Evolutionary conservation across 345 rosid genomes (phyloP).

Genomic region (Salix caprea): DNA sequence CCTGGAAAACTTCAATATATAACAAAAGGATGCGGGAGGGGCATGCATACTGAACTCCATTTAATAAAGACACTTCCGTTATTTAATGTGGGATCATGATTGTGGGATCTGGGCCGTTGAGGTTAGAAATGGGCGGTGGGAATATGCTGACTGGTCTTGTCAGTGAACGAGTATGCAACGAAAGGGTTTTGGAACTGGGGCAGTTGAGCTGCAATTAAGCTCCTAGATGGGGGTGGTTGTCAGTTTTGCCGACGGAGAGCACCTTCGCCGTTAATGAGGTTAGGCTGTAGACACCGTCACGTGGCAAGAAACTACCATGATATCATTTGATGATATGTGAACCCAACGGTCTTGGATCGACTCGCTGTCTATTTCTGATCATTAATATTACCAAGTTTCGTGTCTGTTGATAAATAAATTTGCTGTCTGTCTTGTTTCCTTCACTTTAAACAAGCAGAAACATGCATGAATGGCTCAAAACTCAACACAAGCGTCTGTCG

Average conservation of each 20-base stretch:
- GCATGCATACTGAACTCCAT: background rate
- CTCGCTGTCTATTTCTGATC: too few species aligned
- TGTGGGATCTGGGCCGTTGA: background rate
- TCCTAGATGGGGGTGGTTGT: background rate
- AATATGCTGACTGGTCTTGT: background rate
- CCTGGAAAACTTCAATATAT: background rate
- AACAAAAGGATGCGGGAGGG: background rate
- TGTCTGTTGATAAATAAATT: too few species aligned
- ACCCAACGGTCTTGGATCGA: too few species aligned
- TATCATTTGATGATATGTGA: too few species aligned
- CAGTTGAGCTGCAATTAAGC: conserved; percentile 13
- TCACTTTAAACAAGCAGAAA: too few species aligned
- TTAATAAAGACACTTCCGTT: background rate
- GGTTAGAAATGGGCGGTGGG: background rate
- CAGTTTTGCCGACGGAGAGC: background rate
- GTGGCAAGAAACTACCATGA: background rate
- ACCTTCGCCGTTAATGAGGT: conserved; percentile 1
- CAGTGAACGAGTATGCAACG: background rate
- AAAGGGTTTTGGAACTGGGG: background rate
- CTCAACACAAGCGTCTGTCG: background rate
- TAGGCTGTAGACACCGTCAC: background rate
- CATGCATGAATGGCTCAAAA: background rate
- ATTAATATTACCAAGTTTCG: too few species aligned
- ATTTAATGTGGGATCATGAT: background rate
- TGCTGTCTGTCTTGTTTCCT: too few species aligned